Percentiles rank a stretch among this genome's conserved stretches.
phyloP scores from a whole-genome alignment of 768 basidiomycete genomes.

The Agaricus subrufescens region DNA sequence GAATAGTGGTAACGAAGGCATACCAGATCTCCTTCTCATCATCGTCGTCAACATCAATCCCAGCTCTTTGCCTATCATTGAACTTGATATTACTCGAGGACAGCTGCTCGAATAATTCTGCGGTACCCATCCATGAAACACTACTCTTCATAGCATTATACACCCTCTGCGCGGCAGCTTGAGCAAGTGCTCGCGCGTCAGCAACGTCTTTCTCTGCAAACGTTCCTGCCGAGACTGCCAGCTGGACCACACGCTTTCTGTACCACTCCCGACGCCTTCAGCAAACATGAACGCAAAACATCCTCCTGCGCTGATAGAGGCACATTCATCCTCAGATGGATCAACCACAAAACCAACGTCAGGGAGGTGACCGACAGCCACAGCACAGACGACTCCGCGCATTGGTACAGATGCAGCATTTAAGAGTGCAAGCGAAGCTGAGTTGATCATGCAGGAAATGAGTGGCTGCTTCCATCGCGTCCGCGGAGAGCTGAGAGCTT shows the following conservation, averaged over 20 bases:
- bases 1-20: too few relatives aligned
- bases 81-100: too few relatives aligned
- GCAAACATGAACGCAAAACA: slow-evolving; percentile 68
- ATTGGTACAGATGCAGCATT: slow-evolving; percentile 69
- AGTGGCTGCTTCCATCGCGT: slow-evolving; percentile 34
- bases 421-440: slow-evolving; percentile 61
- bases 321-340: slow-evolving; percentile 41
- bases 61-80: too few relatives aligned
- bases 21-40: too few relatives aligned
- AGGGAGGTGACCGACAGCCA: slow-evolving; percentile 42
- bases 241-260: slow-evolving; percentile 49
- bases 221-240: slow-evolving; percentile 35
- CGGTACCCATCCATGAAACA: slow-evolving; percentile 19
- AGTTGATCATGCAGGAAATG: slow-evolving; percentile 66
- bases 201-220: slow-evolving; percentile 38
- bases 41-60: too few relatives aligned
- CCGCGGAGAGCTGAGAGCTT: slow-evolving; percentile 39
- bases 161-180: slow-evolving; percentile 37
- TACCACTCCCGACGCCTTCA: slow-evolving; percentile 15
- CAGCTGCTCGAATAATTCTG: neutral
- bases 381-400: slow-evolving; percentile 70
- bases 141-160: slow-evolving; percentile 45
- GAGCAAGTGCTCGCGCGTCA: slow-evolving; percentile 46
- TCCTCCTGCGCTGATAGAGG: slow-evolving; percentile 38
- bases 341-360: slow-evolving; percentile 41